Evolutionary conservation across 305 asterid species (phyloP), one percentile per base, ranked within the genome.

Genomic region (Coffea humblotiana): DNA sequence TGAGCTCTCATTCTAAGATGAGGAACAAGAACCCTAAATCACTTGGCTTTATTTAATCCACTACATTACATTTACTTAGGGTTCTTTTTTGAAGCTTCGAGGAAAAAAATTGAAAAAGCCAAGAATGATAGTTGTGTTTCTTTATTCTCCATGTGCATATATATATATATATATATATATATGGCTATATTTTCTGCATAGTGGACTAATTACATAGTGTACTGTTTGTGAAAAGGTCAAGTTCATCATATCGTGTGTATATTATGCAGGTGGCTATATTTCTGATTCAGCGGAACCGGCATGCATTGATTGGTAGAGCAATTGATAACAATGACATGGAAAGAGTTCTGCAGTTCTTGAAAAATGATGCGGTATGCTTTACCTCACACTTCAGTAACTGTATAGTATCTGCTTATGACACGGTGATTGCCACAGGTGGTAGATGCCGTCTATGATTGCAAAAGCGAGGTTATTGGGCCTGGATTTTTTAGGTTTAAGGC

Each of bases 391-490:
- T 65, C 54, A 72, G 60, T 80, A n/a, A 63, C 23, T 66, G 56
- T 52, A 72, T 66, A 77, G 48, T 73, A 58, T 74, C 37, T 71
- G 74, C 75, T 85, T 83, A 76, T 81, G 47, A 56, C 78, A 32
- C 43, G 80, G 78, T 80, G 79, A 77, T 77, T 58, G 64, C 81
- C 82, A 79, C 85, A 96, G 99, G 99, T 96, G 84, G 99, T 96
- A 45, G 99, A 96, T 91, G 70, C 97, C 58, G 92, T 94, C 51
- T 94, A 96, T 84, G 99, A 96, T 88, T 92, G 98, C 94, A 96
- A 96, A 85, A 96, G 99, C 18, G 99, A 96, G 95, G 99, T 96
- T 89, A 96, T 96, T 78, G 99, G 99, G 75, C 99, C 99, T 27
- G 99, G 99, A 65, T 96, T 92, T 85, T 96, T 96, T 77, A 90